A percentile compares a stretch with the other conserved stretches of the same genome.
Conservation (phyloP, 192 early-diverging fungal species). For the Geranomyces variabilis region DNA sequence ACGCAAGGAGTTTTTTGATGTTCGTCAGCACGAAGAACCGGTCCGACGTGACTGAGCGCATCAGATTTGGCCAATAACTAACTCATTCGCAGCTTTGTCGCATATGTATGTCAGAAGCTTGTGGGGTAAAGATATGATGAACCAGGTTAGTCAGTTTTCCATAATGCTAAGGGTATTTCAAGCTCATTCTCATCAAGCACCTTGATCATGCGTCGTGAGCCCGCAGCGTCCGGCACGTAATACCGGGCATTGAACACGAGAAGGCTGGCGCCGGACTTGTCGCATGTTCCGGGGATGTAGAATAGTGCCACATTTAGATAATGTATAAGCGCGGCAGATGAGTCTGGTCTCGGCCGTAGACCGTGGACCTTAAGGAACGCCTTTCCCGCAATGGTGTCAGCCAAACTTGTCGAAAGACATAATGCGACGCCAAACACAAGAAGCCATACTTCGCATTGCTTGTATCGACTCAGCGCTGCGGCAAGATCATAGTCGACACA, state of each 20-base stretch:
- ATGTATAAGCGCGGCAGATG: conserved; percentile 24
- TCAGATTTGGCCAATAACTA: neutral
- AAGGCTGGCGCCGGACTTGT: conserved; percentile 18
- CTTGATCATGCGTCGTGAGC: conserved; percentile 25
- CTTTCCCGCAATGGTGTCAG: neutral
- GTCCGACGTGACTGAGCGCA: neutral
- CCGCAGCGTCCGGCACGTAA: conserved; percentile 26
- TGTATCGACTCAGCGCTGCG: neutral
- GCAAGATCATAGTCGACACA: neutral
- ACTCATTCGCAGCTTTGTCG: conserved; percentile 21
- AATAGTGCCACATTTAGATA: conserved; percentile 35
- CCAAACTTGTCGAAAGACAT: no score
- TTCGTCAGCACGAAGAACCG: no score
- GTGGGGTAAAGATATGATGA: no score
- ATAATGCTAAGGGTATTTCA: no score
- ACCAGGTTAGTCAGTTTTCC: neutral
- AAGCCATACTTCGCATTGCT: conserved; percentile 2
- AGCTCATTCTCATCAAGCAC: neutral
- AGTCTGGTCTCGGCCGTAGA: conserved; percentile 6
- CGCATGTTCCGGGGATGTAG: conserved; percentile 24
- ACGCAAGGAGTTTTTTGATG: neutral
- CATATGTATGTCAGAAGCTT: conserved; percentile 29
- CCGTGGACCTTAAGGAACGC: conserved; percentile 18
- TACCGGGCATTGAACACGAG: conserved; percentile 38
- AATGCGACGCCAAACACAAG: no score